These are phyloP conservation scores for Sporothrix brunneoviolacea DNA, from an alignment of 2,329 filamentous ascomycete species.

Conservation along the genomic window DNA sequence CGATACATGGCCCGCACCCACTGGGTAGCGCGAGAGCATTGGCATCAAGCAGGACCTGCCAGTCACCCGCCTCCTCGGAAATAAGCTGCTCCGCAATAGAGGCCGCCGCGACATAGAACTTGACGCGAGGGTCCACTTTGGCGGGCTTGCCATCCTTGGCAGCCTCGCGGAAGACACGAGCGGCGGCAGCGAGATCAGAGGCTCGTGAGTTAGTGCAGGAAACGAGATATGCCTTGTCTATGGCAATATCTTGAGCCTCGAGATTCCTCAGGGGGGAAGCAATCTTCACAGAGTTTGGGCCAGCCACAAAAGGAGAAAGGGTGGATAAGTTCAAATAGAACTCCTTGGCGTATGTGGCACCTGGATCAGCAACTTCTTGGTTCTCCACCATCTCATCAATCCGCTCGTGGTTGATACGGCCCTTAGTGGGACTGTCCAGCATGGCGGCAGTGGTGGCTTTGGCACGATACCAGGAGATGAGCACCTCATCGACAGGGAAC, in stretches of 20 bases:
- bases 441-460: conserved; percentile 70
- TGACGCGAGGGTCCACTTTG: conserved; percentile 63
- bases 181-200: conserved; percentile 75
- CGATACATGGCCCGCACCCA: conserved; percentile 81
- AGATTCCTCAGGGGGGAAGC: conserved; percentile 71
- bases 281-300: conserved; percentile 87
- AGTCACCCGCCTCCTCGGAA: conserved; percentile 76
- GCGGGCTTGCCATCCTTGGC: conserved; percentile 57
- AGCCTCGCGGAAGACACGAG: conserved; percentile 76
- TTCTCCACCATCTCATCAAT: conserved; percentile 68
- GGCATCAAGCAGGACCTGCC: conserved; percentile 74
- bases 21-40: conserved; percentile 67
- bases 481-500: conserved; percentile 71
- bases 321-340: conserved; percentile 80
- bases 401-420: conserved; percentile 57
- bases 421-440: conserved; percentile 30
- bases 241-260: conserved; percentile 62
- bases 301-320: conserved; percentile 75
- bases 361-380: conserved; percentile 62
- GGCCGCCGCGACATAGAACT: conserved; percentile 86
- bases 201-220: conserved; percentile 83
- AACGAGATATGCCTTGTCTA: conserved; percentile 81
- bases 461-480: conserved; percentile 66
- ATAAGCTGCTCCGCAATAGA: conserved; percentile 68
- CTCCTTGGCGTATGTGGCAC: conserved; percentile 74